phyloP scores from a whole-genome alignment of 805 yeast species.

The Isabelozyma gotoi region DNA sequence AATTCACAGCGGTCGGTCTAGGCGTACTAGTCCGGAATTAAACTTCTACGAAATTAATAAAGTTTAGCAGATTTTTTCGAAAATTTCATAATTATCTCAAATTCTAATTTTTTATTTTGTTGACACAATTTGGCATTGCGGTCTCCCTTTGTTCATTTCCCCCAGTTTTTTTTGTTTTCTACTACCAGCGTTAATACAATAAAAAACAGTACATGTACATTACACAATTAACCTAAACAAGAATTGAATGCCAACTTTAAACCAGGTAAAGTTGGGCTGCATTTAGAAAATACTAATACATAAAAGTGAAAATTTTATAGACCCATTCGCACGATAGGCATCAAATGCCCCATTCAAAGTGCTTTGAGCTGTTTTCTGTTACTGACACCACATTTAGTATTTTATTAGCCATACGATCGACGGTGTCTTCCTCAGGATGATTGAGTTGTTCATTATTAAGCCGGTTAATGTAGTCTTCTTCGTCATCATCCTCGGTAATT shows the following conservation, averaged over 20 bases:
- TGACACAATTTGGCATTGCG: too few relatives aligned
- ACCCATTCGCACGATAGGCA: background rate
- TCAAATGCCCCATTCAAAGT: constrained; percentile 14
- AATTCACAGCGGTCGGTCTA: too few relatives aligned
- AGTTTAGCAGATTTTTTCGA: too few relatives aligned
- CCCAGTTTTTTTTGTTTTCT: too few relatives aligned
- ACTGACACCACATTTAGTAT: constrained; percentile 13
- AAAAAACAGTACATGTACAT: background rate
- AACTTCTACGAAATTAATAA: too few relatives aligned
- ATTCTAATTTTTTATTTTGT: too few relatives aligned
- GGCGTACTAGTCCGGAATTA: too few relatives aligned
- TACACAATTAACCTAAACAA: background rate
- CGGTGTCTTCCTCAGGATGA: constrained; percentile 7
- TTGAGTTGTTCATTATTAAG: background rate
- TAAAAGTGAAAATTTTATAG: too few relatives aligned
- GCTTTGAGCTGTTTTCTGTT: constrained; percentile 5
- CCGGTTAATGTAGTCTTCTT: background rate
- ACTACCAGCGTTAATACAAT: background rate
- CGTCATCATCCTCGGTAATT: background rate
- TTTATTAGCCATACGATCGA: constrained; percentile 16
- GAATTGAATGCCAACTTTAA: background rate
- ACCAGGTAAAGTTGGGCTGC: background rate
- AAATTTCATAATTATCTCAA: too few relatives aligned
- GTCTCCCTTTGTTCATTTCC: too few relatives aligned
- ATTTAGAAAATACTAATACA: background rate